phyloP scores from a whole-genome alignment of 2,329 filamentous ascomycete species.

The Cordyceps tenuipes region DNA sequence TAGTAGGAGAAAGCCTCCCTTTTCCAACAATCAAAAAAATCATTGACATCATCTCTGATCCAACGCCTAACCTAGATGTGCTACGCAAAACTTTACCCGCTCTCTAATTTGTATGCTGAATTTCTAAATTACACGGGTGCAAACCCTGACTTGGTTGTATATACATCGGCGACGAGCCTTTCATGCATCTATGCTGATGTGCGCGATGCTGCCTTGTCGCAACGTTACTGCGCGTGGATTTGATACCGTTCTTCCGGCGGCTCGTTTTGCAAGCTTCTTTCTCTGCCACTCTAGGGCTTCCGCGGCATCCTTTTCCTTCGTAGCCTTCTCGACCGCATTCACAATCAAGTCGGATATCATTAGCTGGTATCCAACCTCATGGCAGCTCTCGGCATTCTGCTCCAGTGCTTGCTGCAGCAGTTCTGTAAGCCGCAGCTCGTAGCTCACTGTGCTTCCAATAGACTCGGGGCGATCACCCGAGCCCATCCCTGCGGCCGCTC shows the following conservation, averaged over 20 bases:
- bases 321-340: slow-evolving; percentile 10
- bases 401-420: slow-evolving; percentile 18
- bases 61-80: not conserved
- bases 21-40: not conserved
- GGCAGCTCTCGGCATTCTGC: slow-evolving; percentile 19
- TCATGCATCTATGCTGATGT: not conserved
- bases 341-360: slow-evolving; percentile 18
- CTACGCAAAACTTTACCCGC: not conserved
- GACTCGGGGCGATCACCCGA: slow-evolving; percentile 6
- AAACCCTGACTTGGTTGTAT: not conserved
- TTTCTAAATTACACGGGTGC: not conserved
- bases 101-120: not conserved
- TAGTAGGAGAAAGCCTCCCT: not conserved
- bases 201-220: not conserved
- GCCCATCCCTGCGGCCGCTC: slow-evolving; percentile 14
- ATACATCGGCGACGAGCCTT: not conserved
- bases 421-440: slow-evolving; percentile 12
- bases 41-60: not conserved
- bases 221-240: not conserved
- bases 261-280: not conserved
- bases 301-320: not conserved
- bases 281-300: slow-evolving; percentile 4
- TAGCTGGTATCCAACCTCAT: slow-evolving; percentile 13
- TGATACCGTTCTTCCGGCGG: not conserved
- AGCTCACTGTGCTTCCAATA: not conserved